Evolutionary conservation across 768 basidiomycete species (phyloP).

Genomic region (Mycena indigotica): DNA sequence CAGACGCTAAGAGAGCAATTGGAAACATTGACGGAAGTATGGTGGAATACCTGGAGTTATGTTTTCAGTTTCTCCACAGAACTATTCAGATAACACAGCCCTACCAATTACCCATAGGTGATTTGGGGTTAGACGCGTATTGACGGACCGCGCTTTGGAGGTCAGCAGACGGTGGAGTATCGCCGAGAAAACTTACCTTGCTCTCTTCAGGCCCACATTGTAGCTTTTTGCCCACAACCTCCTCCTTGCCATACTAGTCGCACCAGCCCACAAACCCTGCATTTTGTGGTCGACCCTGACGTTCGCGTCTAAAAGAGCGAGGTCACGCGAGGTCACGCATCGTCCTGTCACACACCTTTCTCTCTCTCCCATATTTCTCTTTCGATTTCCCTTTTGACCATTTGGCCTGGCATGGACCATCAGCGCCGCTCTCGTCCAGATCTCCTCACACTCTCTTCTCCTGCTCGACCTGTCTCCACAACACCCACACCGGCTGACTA

Average conservation of each 20-base stretch:
- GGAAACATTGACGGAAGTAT: constrained; percentile 79
- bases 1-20: constrained; percentile 74
- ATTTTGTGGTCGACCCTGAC: no score
- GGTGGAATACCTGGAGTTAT: constrained; percentile 50
- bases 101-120: constrained; percentile 60
- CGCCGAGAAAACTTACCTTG: neutral
- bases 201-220: no score
- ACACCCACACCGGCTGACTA: constrained; percentile 23
- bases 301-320: no score
- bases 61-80: neutral
- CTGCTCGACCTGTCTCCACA: constrained; percentile 31
- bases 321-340: no score
- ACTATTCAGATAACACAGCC: neutral
- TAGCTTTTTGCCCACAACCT: neutral
- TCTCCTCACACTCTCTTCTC: constrained; percentile 33
- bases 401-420: constrained; percentile 33
- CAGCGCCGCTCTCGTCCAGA: constrained; percentile 31
- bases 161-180: constrained; percentile 15
- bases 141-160: constrained; percentile 7
- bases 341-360: no score
- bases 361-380: constrained; percentile 22
- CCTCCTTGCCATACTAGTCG: no score
- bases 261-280: no score
- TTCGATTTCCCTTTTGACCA: constrained; percentile 18
- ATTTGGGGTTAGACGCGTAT: constrained; percentile 30